Conservation (phyloP, 192 early-diverging fungal species). For the Martensiomyces pterosporus region DNA sequence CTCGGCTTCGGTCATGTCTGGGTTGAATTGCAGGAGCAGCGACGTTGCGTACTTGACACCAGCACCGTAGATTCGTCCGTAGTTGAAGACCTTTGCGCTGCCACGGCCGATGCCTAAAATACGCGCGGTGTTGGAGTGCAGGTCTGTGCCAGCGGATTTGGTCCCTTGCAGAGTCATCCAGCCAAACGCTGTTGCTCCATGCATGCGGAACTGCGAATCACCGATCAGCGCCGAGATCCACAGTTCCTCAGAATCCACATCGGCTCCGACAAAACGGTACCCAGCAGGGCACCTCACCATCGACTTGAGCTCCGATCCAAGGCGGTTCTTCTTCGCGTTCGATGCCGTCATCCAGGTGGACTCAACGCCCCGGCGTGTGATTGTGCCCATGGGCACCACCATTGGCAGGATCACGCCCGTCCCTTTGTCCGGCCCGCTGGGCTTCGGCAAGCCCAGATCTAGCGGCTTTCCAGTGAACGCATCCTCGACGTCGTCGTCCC, state of each 20-base stretch:
- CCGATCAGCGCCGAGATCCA: slow-evolving; percentile 95
- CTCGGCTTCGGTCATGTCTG: slow-evolving; percentile 60
- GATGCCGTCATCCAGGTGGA: slow-evolving; percentile 93
- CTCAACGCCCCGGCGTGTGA: slow-evolving; percentile 92
- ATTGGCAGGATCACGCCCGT: slow-evolving; percentile 84
- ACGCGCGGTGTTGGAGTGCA: slow-evolving; percentile 87
- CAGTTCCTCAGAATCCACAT: slow-evolving; percentile 95
- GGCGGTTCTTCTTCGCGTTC: slow-evolving; percentile 82
- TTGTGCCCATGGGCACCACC: slow-evolving; percentile 89
- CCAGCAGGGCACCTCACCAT: slow-evolving; percentile 78
- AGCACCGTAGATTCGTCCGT: slow-evolving; percentile 93
- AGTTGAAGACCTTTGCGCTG: slow-evolving; percentile 94
- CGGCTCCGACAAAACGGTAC: slow-evolving; percentile 88
- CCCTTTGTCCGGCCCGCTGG: background rate
- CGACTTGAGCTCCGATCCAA: slow-evolving; percentile 93
- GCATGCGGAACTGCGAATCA: slow-evolving; percentile 88
- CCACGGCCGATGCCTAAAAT: slow-evolving; percentile 86
- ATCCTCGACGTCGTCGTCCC: slow-evolving; percentile 51
- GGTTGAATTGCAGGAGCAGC: slow-evolving; percentile 75
- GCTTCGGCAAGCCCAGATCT: slow-evolving; percentile 27
- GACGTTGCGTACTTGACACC: slow-evolving; percentile 77
- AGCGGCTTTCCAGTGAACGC: slow-evolving; percentile 34
- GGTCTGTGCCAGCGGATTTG: slow-evolving; percentile 81
- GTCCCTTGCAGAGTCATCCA: slow-evolving; percentile 98
- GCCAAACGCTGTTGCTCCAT: slow-evolving; percentile 89